phyloP scores from a whole-genome alignment of 805 yeast species.

The Yarrowia phangngaensis region DNA sequence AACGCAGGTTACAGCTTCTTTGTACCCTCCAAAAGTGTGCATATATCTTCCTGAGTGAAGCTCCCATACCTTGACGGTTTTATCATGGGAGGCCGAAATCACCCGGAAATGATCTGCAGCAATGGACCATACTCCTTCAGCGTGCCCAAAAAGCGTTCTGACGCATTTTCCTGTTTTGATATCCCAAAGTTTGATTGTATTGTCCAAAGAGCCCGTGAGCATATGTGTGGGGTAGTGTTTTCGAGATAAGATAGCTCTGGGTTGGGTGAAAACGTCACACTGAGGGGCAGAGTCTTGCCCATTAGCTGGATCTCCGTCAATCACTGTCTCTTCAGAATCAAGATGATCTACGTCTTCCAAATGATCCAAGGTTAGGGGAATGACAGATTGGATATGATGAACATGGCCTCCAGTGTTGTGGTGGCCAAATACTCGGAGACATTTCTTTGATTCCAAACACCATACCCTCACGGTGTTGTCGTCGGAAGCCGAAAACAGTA shows the following conservation, averaged over 20 bases:
- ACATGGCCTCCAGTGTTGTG: slow-evolving; percentile 67
- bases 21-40: slow-evolving; percentile 81
- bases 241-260: slow-evolving; percentile 2
- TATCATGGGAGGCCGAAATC: slow-evolving; percentile 91
- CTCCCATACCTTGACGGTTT: slow-evolving; percentile 90
- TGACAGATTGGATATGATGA: slow-evolving; percentile 89
- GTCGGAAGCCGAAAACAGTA: slow-evolving; percentile 83
- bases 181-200: slow-evolving; percentile 91
- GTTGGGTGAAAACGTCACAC: slow-evolving; percentile 20
- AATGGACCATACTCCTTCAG: slow-evolving; percentile 97
- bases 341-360: slow-evolving; percentile 28
- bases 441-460: slow-evolving; percentile 78
- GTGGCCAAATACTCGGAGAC: slow-evolving; percentile 66
- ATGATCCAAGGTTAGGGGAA: slow-evolving; percentile 62
- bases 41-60: slow-evolving; percentile 89
- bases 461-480: slow-evolving; percentile 92
- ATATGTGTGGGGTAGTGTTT: slow-evolving; percentile 65
- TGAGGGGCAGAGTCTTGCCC: background rate
- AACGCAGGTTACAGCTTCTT: slow-evolving; percentile 56
- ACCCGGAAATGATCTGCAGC: slow-evolving; percentile 94
- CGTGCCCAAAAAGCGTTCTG: slow-evolving; percentile 94
- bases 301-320: slow-evolving; percentile 27
- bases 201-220: slow-evolving; percentile 82
- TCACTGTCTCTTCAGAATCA: slow-evolving; percentile 21
- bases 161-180: slow-evolving; percentile 80